Base-by-base conservation (phyloP, 495 filamentous ascomycete genomes). In the Penicillium lividum region DNA sequence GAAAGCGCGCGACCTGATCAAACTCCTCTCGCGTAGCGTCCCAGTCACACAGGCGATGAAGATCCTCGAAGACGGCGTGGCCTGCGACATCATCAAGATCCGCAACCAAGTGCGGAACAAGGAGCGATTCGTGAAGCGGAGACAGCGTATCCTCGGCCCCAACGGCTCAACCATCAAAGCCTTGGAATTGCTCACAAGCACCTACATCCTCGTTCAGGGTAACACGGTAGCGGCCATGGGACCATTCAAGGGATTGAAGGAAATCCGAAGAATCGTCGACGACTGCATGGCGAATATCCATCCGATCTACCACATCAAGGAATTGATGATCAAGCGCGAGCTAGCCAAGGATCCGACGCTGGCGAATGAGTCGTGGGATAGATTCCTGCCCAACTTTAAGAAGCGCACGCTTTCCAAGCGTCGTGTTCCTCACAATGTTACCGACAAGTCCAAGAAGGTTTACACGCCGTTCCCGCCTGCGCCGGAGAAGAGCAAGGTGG, bases 311-410 rank as follows among this genome's bases (percentile, higher is more conserved):
- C 85, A 93, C 67, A 93, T 99, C 78, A 99, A 99, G 79, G 93
- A 97, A 71, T 83, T 98, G 69, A 97, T 98, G 94, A 96, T 99
- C 77, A 97, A 96, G 77, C 88, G 93, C 29, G 95, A 99, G 75
- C 80, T 99, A n/a, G 89, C 89, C 49, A 97, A 97, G 73, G 93
- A 98, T 68, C 93, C 93, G 3, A 88, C 87, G 30, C 83, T 98
- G 22, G 88, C 81, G 33, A 79, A 88, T 65, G 91, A 98, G 72
- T 92, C 87, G 64, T 98, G 94, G 94, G 90, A 94, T 62, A 88
- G 95, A 7, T 99, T 97, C 77, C 79, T 99, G 33, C 94, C 94
- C 25, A 91, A 98, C 72, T 98, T 97, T 82, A 98, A 97, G 86
- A 97, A 94, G 80, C 83, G 92, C 58, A 97, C 86, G 45, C 82